A percentile compares a stretch with the other conserved stretches of the same genome.
Evolutionary conservation across 257 asterid species (phyloP).

Genomic region (Solanum tarijense): DNA sequence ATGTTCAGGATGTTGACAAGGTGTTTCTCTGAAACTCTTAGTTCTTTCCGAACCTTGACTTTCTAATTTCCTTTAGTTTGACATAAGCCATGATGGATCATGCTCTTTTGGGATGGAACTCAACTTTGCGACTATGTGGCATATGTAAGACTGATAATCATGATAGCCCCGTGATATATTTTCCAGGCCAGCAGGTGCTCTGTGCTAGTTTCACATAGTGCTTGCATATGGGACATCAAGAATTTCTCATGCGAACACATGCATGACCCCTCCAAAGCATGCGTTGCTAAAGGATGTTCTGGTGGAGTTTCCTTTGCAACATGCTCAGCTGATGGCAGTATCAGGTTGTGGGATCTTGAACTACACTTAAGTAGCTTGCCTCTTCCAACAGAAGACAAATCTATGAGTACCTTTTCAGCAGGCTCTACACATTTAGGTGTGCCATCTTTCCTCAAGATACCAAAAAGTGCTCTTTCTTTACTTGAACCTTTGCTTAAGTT

Average conservation of each 20-base stretch:
- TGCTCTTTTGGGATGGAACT: constrained; percentile 3
- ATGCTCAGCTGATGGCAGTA: constrained; percentile 63
- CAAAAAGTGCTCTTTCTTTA: background rate
- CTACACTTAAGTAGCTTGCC: constrained; percentile 15
- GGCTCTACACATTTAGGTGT: constrained; percentile 36
- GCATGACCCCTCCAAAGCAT: constrained; percentile 52
- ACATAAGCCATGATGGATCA: background rate
- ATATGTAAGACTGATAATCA: constrained; percentile 22
- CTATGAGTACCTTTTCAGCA: constrained; percentile 1
- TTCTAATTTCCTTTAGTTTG: background rate
- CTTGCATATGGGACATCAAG: constrained; percentile 61
- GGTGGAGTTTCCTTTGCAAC: constrained; percentile 72
- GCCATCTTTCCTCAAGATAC: constrained; percentile 4
- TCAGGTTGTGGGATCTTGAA: constrained; percentile 66
- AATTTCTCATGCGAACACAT: constrained; percentile 51
- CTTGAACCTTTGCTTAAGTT: background rate
- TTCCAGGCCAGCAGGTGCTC: constrained; percentile 66
- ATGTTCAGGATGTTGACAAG: constrained; percentile 35
- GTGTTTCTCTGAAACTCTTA: constrained; percentile 12
- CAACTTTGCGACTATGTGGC: constrained; percentile 14
- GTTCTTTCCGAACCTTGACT: background rate
- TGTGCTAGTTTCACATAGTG: constrained; percentile 54
- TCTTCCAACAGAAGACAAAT: constrained; percentile 16
- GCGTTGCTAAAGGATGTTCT: constrained; percentile 57
- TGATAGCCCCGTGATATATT: constrained; percentile 11